A percentile compares a stretch with the other conserved stretches of the same genome.
These are phyloP conservation scores for Corymbia maculata DNA, from an alignment of 345 rosid species.

Conservation along the genomic window DNA sequence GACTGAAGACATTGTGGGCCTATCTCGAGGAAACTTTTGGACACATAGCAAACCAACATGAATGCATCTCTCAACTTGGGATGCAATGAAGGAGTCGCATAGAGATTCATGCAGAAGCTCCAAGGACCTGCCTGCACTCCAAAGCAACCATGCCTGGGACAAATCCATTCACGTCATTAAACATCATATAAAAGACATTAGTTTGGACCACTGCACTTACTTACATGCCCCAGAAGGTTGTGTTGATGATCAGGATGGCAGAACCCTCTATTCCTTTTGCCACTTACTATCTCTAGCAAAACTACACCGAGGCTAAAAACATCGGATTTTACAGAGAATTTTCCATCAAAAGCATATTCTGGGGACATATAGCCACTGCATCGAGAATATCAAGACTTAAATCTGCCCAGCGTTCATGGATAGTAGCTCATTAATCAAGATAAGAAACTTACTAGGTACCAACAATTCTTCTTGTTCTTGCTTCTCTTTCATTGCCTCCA, in stretches of 20 bases:
- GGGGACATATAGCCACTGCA: not conserved
- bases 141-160: slow-evolving; percentile 20
- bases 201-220: not conserved
- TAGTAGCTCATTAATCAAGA: not conserved
- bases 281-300: slow-evolving; percentile 1
- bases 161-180: not conserved
- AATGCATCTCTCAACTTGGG: slow-evolving; percentile 1
- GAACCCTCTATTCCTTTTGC: slow-evolving; percentile 2
- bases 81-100: not conserved
- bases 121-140: not conserved
- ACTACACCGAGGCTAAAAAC: slow-evolving; percentile 1
- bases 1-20: slow-evolving; percentile 10
- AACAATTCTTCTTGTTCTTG: not conserved
- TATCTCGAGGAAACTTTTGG: slow-evolving; percentile 9
- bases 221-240: slow-evolving; percentile 10
- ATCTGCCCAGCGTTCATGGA: fast-evolving
- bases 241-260: not conserved
- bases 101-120: slow-evolving; percentile 2
- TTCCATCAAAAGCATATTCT: not conserved
- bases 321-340: not conserved
- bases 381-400: not conserved
- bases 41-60: slow-evolving; percentile 14
- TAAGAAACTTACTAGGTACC: not conserved
- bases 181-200: not conserved
- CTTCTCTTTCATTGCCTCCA: not conserved